These are phyloP conservation scores for Nosema muscidifuracis DNA, from an alignment of 371 early-diverging fungal genomes.

Conservation along the genomic window DNA sequence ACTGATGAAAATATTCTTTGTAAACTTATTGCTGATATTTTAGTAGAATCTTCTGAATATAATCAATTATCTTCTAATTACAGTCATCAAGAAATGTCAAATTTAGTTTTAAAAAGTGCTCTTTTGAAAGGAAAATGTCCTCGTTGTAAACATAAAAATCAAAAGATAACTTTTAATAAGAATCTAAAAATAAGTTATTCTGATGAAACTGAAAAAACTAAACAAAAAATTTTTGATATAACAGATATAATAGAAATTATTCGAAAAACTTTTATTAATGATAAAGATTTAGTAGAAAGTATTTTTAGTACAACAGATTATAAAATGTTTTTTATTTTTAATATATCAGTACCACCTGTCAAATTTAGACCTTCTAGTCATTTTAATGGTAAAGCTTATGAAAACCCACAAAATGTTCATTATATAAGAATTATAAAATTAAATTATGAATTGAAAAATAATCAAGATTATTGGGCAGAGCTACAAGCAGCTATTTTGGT, in stretches of 20 bases:
- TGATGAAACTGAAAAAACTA: not conserved
- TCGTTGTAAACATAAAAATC: slow-evolving; percentile 44
- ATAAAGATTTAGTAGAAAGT: slow-evolving; percentile 23
- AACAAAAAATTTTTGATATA: slow-evolving; percentile 9
- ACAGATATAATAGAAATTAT: slow-evolving; percentile 34
- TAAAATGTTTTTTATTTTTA: slow-evolving; percentile 82
- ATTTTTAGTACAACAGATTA: slow-evolving; percentile 21
- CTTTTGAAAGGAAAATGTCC: slow-evolving; percentile 33
- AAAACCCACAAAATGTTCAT: slow-evolving; percentile 81
- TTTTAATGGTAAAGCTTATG: slow-evolving; percentile 77
- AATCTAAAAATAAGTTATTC: slow-evolving; percentile 27
- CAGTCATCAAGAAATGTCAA: slow-evolving; percentile 11
- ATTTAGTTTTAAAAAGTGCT: slow-evolving; percentile 15
- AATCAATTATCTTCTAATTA: not conserved
- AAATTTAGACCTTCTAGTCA: slow-evolving; percentile 85
- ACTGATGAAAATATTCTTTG: slow-evolving; percentile 21
- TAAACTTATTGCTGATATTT: slow-evolving; percentile 6
- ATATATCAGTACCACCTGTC: slow-evolving; percentile 72
- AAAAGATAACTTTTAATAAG: slow-evolving; percentile 7
- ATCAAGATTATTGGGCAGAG: slow-evolving; percentile 31
- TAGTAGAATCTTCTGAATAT: not conserved
- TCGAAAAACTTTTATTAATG: slow-evolving; percentile 29
- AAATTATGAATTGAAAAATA: slow-evolving; percentile 65
- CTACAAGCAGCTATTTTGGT: slow-evolving; percentile 33
- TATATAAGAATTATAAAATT: slow-evolving; percentile 74